Percentiles rank a stretch among this genome's conserved stretches.
These are phyloP conservation scores for Pichia membranifaciens DNA, from an alignment of 805 yeast genomes.

Conservation along the genomic window DNA sequence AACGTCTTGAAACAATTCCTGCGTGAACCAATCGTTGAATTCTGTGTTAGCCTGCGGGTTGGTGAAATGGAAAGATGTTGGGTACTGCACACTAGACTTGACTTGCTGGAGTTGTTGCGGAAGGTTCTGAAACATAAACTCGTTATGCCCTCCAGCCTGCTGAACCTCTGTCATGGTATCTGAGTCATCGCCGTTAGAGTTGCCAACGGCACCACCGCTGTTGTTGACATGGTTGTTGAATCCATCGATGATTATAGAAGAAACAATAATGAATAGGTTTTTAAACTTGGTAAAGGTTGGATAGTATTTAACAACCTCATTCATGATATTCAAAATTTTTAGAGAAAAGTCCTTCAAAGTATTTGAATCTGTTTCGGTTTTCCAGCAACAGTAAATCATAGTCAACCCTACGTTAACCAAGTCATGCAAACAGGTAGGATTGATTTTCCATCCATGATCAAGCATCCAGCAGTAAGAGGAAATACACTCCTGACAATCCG, in stretches of 20 bases:
- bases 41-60: slow-evolving; percentile 2
- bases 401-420: slow-evolving; percentile 19
- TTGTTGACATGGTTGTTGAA: slow-evolving; percentile 14
- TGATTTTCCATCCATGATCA: slow-evolving; percentile 16
- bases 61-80: background rate
- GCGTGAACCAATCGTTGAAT: slow-evolving; percentile 23
- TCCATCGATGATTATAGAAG: slow-evolving; percentile 17
- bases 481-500: slow-evolving; percentile 17
- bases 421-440: slow-evolving; percentile 20
- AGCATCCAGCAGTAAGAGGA: slow-evolving; percentile 15
- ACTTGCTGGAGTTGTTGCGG: background rate
- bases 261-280: slow-evolving; percentile 17
- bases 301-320: slow-evolving; percentile 15
- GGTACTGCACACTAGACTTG: background rate
- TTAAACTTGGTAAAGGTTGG: slow-evolving; percentile 18
- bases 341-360: slow-evolving; percentile 15
- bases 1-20: slow-evolving; percentile 22
- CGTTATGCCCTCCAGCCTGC: background rate
- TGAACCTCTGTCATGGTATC: too few species aligned
- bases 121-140: background rate
- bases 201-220: background rate
- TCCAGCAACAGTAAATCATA: slow-evolving; percentile 24
- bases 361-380: slow-evolving; percentile 17
- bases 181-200: too few species aligned
- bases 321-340: slow-evolving; percentile 14